Conservation (phyloP, 441 rosid species). For the Dalechampia spathulata region DNA sequence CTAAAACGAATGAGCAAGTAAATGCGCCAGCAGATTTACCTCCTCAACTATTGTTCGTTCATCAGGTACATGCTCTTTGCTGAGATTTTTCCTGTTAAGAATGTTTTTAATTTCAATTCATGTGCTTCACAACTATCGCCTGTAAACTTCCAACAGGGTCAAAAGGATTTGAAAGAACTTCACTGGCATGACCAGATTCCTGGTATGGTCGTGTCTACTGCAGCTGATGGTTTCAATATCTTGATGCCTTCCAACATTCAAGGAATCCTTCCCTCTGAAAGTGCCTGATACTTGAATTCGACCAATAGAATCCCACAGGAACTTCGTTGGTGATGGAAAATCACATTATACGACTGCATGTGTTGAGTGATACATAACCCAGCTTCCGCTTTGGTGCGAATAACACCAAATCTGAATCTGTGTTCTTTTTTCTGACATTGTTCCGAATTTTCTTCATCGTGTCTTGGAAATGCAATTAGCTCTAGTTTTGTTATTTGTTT, state of each 20-base stretch:
- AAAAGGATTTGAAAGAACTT: constrained; percentile 86
- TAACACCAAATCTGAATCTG: too few relatives aligned
- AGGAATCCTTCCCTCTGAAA: constrained; percentile 60
- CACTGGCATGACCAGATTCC: constrained; percentile 95
- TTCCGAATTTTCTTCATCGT: too few relatives aligned
- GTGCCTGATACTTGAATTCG: constrained; percentile 21
- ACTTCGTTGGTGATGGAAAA: too few relatives aligned
- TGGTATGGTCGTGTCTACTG: constrained; percentile 81
- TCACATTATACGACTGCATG: too few relatives aligned
- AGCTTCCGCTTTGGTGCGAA: too few relatives aligned
- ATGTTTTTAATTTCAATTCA: background rate
- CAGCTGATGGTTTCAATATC: constrained; percentile 81
- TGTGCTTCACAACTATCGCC: background rate
- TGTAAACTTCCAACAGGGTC: constrained; percentile 53
- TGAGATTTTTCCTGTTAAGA: background rate
- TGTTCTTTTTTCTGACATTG: too few relatives aligned
- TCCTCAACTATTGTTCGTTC: constrained; percentile 93
- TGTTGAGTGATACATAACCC: too few relatives aligned
- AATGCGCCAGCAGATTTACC: constrained; percentile 81
- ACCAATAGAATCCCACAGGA: too few relatives aligned
- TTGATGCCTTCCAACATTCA: constrained; percentile 94
- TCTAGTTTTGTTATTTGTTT: too few relatives aligned
- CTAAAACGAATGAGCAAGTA: constrained; percentile 73
- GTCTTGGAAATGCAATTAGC: too few relatives aligned
- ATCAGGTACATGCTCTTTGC: constrained; percentile 42